Evolutionary conservation across 1,139 yeast species (phyloP).

Genomic region (Kodamaea fungicola): DNA sequence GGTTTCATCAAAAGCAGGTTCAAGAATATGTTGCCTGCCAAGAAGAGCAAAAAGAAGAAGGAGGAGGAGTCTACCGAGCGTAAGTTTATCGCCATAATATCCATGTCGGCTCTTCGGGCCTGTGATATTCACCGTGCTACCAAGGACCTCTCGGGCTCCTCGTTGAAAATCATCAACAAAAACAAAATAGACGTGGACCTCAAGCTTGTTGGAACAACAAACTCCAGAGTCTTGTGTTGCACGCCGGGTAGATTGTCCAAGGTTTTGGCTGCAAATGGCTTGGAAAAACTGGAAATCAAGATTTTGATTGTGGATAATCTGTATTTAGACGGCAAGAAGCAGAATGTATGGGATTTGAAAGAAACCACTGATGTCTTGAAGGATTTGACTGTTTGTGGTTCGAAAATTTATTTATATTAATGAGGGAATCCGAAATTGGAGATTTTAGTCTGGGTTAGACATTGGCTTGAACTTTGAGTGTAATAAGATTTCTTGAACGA

Average conservation of each 20-base stretch:
- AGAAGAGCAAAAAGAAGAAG: slow-evolving; percentile 13
- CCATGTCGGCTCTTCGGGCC: slow-evolving; percentile 70
- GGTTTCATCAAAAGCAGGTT: slow-evolving; percentile 42
- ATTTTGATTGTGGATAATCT: slow-evolving; percentile 62
- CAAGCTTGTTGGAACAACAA: slow-evolving; percentile 46
- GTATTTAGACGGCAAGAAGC: slow-evolving; percentile 59
- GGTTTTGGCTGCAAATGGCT: slow-evolving; percentile 41
- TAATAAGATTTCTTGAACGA: no score
- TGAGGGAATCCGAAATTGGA: no score
- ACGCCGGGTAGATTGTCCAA: slow-evolving; percentile 63
- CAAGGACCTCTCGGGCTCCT: slow-evolving; percentile 50
- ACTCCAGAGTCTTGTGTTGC: slow-evolving; percentile 54
- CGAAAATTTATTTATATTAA: slow-evolving; percentile 50
- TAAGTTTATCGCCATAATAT: slow-evolving; percentile 53
- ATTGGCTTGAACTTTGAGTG: no score
- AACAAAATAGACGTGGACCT: slow-evolving; percentile 61
- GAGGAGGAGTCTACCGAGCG: slow-evolving; percentile 22
- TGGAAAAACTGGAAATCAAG: slow-evolving; percentile 46
- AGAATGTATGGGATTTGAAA: slow-evolving; percentile 59
- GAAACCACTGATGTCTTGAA: slow-evolving; percentile 45
- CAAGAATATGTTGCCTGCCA: slow-evolving; percentile 40
- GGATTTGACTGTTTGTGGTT: slow-evolving; percentile 37
- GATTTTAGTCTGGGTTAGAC: no score
- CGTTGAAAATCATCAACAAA: slow-evolving; percentile 64
- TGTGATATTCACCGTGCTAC: slow-evolving; percentile 70